A percentile compares a stretch with the other conserved stretches of the same genome.
Evolutionary conservation across 768 basidiomycete genomes (phyloP).

Genomic region (Amanita muscaria): DNA sequence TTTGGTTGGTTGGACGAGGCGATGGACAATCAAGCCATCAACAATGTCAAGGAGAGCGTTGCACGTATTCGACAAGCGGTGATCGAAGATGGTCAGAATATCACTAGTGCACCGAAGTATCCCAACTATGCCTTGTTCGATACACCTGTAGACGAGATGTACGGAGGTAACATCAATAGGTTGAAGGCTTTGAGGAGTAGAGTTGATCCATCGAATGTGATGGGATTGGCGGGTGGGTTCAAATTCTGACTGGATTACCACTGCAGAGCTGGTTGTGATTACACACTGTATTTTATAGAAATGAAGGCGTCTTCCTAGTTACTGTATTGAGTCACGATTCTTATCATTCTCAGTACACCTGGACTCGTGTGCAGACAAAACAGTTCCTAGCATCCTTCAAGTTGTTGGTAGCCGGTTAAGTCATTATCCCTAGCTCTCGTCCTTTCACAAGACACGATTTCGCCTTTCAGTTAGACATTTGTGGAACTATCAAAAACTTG

Average conservation of each 20-base stretch:
- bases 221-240: slow-evolving; percentile 46
- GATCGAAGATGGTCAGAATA: slow-evolving; percentile 23
- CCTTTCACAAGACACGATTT: too few relatives aligned
- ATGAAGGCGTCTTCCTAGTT: too few relatives aligned
- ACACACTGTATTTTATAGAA: too few relatives aligned
- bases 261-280: too few relatives aligned
- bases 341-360: too few relatives aligned
- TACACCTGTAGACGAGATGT: slow-evolving; percentile 36
- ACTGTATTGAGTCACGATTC: too few relatives aligned
- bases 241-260: slow-evolving; percentile 40
- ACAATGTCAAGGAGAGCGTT: slow-evolving; percentile 27
- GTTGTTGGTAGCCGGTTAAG: too few relatives aligned
- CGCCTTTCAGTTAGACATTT: too few relatives aligned
- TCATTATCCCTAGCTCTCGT: too few relatives aligned
- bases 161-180: slow-evolving; percentile 29
- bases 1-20: slow-evolving; percentile 15
- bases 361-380: too few relatives aligned
- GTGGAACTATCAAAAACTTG: too few relatives aligned
- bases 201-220: slow-evolving; percentile 42
- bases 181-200: slow-evolving; percentile 25
- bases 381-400: too few relatives aligned
- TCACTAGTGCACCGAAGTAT: slow-evolving; percentile 20
- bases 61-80: slow-evolving; percentile 27
- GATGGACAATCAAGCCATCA: slow-evolving; percentile 20
- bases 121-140: slow-evolving; percentile 40